Evolutionary conservation across 371 early-diverging fungal species (phyloP).

Genomic region (Rhizopus sp.): DNA sequence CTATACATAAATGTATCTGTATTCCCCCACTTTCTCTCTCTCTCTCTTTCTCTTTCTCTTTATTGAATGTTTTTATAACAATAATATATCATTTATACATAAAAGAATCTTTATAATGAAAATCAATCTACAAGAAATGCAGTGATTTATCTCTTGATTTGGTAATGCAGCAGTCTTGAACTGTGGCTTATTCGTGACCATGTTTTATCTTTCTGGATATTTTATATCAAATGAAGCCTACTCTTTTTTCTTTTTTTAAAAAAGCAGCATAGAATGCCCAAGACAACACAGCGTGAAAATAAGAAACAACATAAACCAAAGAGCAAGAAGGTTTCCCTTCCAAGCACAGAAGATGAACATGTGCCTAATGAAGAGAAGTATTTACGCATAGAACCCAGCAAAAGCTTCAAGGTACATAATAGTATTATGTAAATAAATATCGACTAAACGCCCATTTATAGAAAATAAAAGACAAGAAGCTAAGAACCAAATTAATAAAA

Average conservation of each 20-base stretch:
- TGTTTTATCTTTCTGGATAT: neutral
- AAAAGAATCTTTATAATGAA: too few species aligned
- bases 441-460: slow-evolving; percentile 15
- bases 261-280: neutral
- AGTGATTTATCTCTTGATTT: too few species aligned
- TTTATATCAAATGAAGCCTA: slow-evolving; percentile 1
- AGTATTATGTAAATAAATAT: neutral
- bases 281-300: neutral
- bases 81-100: neutral
- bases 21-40: neutral
- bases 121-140: too few species aligned
- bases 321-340: neutral
- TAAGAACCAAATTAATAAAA: slow-evolving; percentile 60
- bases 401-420: slow-evolving; percentile 24
- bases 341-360: slow-evolving; percentile 8
- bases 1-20: neutral
- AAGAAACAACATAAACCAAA: neutral
- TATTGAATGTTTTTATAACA: neutral
- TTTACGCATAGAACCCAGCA: slow-evolving; percentile 21
- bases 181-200: slow-evolving; percentile 14
- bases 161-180: neutral
- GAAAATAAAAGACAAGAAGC: slow-evolving; percentile 69
- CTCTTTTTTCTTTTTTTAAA: neutral
- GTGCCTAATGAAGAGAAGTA: slow-evolving; percentile 42
- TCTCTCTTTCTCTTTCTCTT: neutral